These are phyloP conservation scores for Lasiosphaeria miniovina DNA, from an alignment of 495 filamentous ascomycete species.

Conservation along the genomic window DNA sequence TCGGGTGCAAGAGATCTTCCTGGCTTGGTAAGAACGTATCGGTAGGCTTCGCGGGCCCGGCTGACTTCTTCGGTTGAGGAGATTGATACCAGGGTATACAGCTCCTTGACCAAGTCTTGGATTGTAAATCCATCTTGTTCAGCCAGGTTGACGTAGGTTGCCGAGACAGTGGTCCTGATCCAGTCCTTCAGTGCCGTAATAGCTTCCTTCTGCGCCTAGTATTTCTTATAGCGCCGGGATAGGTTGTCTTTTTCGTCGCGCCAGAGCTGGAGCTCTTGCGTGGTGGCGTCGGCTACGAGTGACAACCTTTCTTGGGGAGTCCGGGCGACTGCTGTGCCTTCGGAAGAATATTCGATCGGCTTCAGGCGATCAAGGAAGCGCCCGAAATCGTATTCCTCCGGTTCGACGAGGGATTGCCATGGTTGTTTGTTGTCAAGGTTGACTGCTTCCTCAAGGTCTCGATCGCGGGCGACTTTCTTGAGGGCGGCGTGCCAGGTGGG, in stretches of 20 bases:
- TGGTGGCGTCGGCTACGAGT: not conserved
- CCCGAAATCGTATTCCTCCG: not conserved
- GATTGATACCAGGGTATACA: not conserved
- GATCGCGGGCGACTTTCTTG: not conserved
- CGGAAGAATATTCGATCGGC: not conserved
- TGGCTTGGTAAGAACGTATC: not conserved
- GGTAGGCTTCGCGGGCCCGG: not conserved
- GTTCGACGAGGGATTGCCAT: not conserved
- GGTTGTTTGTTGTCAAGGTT: not conserved
- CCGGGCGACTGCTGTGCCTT: not conserved
- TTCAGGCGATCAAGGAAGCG: not conserved
- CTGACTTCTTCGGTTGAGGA: not conserved
- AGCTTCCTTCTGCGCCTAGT: not conserved
- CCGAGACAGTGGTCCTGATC: not conserved
- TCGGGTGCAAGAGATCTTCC: not conserved
- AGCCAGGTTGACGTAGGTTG: not conserved
- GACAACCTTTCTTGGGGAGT: not conserved
- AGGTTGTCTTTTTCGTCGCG: not conserved
- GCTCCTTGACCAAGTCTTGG: not conserved
- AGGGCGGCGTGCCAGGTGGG: not conserved
- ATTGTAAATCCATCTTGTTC: not conserved
- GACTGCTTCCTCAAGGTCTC: not conserved
- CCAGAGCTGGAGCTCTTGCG: not conserved
- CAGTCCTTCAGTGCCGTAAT: not conserved
- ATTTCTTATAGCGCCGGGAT: not conserved